Evolutionary conservation across 148 eudicot genomes (phyloP).

Genomic region (Amaranthus cruentus): DNA sequence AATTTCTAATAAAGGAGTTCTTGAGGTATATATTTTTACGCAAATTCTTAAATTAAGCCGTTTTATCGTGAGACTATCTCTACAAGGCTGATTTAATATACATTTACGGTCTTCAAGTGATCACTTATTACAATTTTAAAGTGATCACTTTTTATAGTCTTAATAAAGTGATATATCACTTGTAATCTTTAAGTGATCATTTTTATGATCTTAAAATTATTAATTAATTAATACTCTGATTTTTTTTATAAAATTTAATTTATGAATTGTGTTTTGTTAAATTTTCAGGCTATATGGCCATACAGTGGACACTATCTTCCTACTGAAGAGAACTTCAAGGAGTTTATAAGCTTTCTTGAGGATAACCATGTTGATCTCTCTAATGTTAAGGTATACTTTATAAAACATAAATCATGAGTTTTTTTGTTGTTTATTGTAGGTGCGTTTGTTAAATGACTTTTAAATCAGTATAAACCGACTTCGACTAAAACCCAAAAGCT

Average conservation of each 20-base stretch:
- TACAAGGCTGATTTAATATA: too few species aligned
- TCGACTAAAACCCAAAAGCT: too few species aligned
- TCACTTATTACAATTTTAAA: too few species aligned
- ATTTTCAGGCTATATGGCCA: conserved; percentile 80
- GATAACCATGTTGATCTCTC: conserved; percentile 75
- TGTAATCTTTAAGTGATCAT: too few species aligned
- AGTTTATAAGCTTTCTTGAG: conserved; percentile 69
- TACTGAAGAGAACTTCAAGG: conserved; percentile 83
- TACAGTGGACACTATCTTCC: conserved; percentile 94
- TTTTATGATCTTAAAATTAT: too few species aligned
- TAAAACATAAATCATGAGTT: neutral
- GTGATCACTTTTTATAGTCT: too few species aligned
- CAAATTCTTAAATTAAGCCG: too few species aligned
- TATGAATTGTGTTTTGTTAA: neutral
- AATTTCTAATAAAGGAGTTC: conserved; percentile 59
- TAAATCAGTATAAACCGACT: too few species aligned
- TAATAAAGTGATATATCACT: too few species aligned
- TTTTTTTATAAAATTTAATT: neutral
- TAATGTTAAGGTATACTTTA: conserved; percentile 60
- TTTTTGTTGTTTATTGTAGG: neutral
- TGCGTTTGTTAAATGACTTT: too few species aligned
- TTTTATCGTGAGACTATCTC: too few species aligned
- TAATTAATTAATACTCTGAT: neutral
- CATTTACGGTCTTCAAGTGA: too few species aligned
- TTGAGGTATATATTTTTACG: conserved; percentile 47